phyloP scores from a whole-genome alignment of 192 early-diverging fungal species.

The Phlyctochytrium planicorne region DNA sequence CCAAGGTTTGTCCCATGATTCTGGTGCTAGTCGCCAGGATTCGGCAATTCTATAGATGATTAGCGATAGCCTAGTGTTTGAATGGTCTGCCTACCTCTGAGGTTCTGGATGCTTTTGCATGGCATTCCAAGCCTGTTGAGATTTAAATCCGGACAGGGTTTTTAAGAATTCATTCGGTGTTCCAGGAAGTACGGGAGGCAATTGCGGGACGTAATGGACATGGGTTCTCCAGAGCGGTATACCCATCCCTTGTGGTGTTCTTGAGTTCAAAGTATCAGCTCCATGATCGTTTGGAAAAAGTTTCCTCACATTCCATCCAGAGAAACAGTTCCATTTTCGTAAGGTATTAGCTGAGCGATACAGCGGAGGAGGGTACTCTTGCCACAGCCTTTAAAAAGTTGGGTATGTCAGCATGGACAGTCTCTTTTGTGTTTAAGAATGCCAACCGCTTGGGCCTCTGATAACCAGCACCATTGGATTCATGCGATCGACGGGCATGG shows the following conservation, averaged over 20 bases:
- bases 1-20: constrained; percentile 76
- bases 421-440: background rate
- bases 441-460: constrained; percentile 17
- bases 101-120: background rate
- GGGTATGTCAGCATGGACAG: background rate
- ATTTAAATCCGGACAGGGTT: constrained; percentile 10
- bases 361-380: constrained; percentile 86
- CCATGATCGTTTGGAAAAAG: background rate
- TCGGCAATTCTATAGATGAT: constrained; percentile 50
- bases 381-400: constrained; percentile 26
- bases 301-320: constrained; percentile 48
- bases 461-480: constrained; percentile 12
- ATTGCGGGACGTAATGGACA: constrained; percentile 86
- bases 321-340: constrained; percentile 57
- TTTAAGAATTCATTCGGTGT: constrained; percentile 71
- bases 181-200: constrained; percentile 67
- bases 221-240: constrained; percentile 73
- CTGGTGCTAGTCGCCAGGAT: constrained; percentile 65
- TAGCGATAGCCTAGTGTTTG: background rate
- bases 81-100: too few species aligned
- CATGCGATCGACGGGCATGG: background rate
- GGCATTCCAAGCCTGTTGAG: constrained; percentile 4
- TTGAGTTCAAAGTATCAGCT: background rate
- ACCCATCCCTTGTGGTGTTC: constrained; percentile 26
- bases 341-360: constrained; percentile 69